These are phyloP conservation scores for Saccharata proteae DNA, from an alignment of 2,329 filamentous ascomycete genomes.

Conservation along the genomic window DNA sequence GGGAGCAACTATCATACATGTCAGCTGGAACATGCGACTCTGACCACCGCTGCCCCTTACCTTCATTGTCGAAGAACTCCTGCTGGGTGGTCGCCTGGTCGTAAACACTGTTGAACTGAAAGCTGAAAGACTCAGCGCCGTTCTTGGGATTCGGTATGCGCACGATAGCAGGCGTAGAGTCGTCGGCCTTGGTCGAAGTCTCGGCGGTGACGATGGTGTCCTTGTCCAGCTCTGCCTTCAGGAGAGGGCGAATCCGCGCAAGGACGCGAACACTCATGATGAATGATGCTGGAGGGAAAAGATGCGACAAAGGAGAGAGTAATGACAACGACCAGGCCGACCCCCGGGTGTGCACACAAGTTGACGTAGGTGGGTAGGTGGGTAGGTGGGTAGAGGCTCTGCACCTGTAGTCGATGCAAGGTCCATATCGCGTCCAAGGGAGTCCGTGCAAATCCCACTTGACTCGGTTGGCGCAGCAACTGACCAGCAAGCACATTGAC, in stretches of 20 bases:
- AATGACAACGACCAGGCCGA: constrained; percentile 16
- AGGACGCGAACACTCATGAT: constrained; percentile 65
- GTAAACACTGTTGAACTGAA: constrained; percentile 90
- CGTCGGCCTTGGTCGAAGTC: constrained; percentile 25
- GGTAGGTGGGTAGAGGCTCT: too few relatives aligned
- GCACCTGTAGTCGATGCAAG: too few relatives aligned
- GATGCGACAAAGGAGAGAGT: constrained; percentile 10
- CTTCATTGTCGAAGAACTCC: constrained; percentile 78
- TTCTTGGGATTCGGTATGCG: constrained; percentile 93
- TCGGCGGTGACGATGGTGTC: constrained; percentile 69
- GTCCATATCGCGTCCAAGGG: constrained; percentile 1
- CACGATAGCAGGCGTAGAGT: constrained; percentile 50
- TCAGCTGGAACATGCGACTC: constrained; percentile 10
- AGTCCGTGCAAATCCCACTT: constrained; percentile 1
- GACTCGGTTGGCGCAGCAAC: not conserved
- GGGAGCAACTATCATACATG: constrained; percentile 54
- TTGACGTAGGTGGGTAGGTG: constrained; percentile 15
- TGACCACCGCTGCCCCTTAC: constrained; percentile 34
- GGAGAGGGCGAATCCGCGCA: constrained; percentile 76
- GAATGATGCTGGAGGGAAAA: constrained; percentile 3
- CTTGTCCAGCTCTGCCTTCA: constrained; percentile 73
- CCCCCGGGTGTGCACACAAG: constrained; percentile 12
- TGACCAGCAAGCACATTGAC: not conserved
- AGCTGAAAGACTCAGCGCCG: constrained; percentile 78
- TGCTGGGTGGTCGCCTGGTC: constrained; percentile 71